Conservation (phyloP, 176 grass and related monocot genomes). For the Triticum monococcum region DNA sequence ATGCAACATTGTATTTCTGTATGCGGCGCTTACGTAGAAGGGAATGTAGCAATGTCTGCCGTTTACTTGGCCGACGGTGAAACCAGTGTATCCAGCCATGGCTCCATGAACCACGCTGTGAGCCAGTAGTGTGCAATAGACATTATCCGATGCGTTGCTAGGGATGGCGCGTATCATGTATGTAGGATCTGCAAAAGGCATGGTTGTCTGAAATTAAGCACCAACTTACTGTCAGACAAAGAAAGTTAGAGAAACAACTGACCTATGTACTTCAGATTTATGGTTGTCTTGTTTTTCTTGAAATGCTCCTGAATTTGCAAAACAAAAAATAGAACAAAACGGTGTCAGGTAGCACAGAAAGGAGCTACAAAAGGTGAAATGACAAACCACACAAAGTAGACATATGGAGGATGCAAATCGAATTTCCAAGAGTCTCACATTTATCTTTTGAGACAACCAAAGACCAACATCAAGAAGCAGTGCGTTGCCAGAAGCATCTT, state of each 20-base stretch:
- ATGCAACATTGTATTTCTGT: background rate
- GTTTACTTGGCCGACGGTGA: slow-evolving; percentile 77
- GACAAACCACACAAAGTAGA: background rate
- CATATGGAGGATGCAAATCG: background rate
- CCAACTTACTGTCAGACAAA: background rate
- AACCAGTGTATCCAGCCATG: slow-evolving; percentile 99
- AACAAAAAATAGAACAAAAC: background rate
- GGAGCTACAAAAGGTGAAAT: background rate
- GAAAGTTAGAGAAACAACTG: background rate
- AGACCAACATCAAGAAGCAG: slow-evolving; percentile 89
- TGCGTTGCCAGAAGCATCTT: slow-evolving; percentile 91
- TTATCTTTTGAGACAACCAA: slow-evolving; percentile 98
- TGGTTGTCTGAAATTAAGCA: background rate
- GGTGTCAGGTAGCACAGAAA: background rate
- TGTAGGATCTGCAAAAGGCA: slow-evolving; percentile 82
- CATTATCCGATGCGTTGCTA: slow-evolving; percentile 95
- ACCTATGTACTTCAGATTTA: slow-evolving; percentile 99
- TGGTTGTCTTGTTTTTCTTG: slow-evolving; percentile 64
- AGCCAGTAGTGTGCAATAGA: slow-evolving; percentile 87
- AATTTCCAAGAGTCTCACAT: slow-evolving; percentile 41
- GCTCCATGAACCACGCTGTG: slow-evolving; percentile 90
- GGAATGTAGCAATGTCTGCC: slow-evolving; percentile 92
- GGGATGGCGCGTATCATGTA: slow-evolving; percentile 99
- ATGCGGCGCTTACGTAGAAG: slow-evolving; percentile 60
- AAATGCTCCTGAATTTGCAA: slow-evolving; percentile 70